Evolutionary conservation across 2,329 filamentous ascomycete genomes (phyloP).

Genomic region (Xenoacremonium recifei): DNA sequence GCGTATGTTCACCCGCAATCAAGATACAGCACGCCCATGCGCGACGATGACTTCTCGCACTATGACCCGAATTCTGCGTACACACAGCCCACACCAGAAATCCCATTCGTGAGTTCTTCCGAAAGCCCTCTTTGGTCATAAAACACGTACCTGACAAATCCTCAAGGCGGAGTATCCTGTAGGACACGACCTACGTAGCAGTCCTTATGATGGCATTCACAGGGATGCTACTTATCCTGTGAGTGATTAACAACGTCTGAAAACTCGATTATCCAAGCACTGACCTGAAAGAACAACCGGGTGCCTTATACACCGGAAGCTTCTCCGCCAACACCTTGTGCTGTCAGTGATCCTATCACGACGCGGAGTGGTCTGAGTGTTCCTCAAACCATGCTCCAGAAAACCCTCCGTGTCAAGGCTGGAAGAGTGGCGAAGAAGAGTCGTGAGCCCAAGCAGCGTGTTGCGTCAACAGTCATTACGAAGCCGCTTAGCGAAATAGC

Average conservation of each 20-base stretch:
- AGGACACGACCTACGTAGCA: constrained; percentile 7
- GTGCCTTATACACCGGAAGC: constrained; percentile 44
- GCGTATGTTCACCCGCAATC: constrained; percentile 8
- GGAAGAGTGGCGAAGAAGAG: constrained; percentile 22
- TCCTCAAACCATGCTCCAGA: constrained; percentile 12
- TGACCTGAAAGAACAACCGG: constrained; percentile 13
- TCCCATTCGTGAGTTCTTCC: constrained; percentile 20
- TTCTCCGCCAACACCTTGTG: constrained; percentile 43
- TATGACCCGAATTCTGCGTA: constrained; percentile 18
- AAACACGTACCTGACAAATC: not conserved
- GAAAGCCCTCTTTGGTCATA: no score
- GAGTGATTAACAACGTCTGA: no score
- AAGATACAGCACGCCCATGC: constrained; percentile 18
- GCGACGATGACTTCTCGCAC: constrained; percentile 15
- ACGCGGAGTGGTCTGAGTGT: constrained; percentile 37
- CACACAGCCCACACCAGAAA: constrained; percentile 11
- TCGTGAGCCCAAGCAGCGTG: constrained; percentile 33
- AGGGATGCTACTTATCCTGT: constrained; percentile 21
- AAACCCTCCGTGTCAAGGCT: constrained; percentile 13
- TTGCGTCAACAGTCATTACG: constrained; percentile 49
- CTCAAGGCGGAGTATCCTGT: constrained; percentile 15
- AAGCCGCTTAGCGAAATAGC: constrained; percentile 72
- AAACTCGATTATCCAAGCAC: no score
- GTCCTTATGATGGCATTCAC: constrained; percentile 18
- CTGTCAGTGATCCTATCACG: constrained; percentile 26